These are phyloP conservation scores for Datisca glomerata DNA, from an alignment of 306 rosid genomes.

Conservation along the genomic window DNA sequence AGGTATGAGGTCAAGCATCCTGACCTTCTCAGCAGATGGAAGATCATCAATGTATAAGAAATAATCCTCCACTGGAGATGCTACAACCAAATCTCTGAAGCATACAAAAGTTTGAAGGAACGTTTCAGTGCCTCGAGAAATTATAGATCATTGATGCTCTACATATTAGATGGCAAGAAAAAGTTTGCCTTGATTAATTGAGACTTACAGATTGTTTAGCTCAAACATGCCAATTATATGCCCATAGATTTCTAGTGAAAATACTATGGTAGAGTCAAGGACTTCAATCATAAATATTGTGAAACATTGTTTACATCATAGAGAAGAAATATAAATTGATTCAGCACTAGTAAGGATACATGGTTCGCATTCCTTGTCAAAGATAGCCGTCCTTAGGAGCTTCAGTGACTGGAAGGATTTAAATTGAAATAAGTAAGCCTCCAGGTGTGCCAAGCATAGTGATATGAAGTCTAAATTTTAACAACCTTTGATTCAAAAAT, in stretches of 20 bases:
- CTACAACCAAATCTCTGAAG: slow-evolving; percentile 91
- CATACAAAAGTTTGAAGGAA: slow-evolving; percentile 11
- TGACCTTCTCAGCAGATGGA: slow-evolving; percentile 52
- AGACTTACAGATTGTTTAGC: slow-evolving; percentile 83
- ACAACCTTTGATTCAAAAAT: too few species aligned
- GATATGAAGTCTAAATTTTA: too few species aligned
- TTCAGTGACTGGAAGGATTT: slow-evolving; percentile 66
- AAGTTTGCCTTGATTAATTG: slow-evolving; percentile 2
- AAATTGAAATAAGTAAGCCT: too few species aligned
- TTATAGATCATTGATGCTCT: slow-evolving; percentile 4
- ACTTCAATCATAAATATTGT: slow-evolving; percentile 18
- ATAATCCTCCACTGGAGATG: slow-evolving; percentile 93
- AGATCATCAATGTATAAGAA: slow-evolving; percentile 69
- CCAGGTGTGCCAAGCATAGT: too few species aligned
- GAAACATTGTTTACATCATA: too few species aligned
- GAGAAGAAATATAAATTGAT: slow-evolving; percentile 15
- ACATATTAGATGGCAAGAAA: slow-evolving; percentile 14
- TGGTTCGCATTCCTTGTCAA: slow-evolving; percentile 69
- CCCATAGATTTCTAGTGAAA: slow-evolving; percentile 89
- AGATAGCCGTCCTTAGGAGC: slow-evolving; percentile 70
- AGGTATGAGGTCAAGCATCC: slow-evolving; percentile 18
- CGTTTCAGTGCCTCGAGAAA: not conserved
- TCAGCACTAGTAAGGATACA: slow-evolving; percentile 57
- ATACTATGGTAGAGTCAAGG: slow-evolving; percentile 64
- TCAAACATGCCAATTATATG: slow-evolving; percentile 96